Evolutionary conservation across 139 green algal species (phyloP).

Genomic region (Chlorella sorokiniana): DNA sequence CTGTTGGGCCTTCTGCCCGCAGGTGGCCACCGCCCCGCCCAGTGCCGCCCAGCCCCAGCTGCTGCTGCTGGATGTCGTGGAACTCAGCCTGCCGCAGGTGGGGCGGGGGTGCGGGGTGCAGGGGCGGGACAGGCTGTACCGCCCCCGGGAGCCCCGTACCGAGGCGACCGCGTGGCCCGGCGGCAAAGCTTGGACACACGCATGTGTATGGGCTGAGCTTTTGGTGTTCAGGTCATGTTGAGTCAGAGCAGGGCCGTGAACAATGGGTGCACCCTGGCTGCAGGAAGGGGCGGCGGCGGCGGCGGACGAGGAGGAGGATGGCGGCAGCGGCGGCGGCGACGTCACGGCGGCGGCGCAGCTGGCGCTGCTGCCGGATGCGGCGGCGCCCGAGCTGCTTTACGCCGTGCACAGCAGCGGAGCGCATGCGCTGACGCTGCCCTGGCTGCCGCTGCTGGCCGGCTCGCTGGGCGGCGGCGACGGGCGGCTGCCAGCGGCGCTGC

Average conservation of each 20-base stretch:
- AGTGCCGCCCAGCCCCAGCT: not conserved
- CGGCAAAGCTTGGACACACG: too few relatives aligned
- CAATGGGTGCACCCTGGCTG: too few relatives aligned
- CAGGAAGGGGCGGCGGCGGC: not conserved
- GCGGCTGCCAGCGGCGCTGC: slow-evolving; percentile 11
- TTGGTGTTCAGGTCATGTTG: too few relatives aligned
- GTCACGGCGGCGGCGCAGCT: not conserved
- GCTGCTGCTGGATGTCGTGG: slow-evolving; percentile 35
- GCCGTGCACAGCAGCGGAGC: slow-evolving; percentile 23
- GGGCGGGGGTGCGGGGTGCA: too few relatives aligned
- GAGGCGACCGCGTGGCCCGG: too few relatives aligned
- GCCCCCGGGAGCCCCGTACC: too few relatives aligned
- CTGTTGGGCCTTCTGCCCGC: too few relatives aligned
- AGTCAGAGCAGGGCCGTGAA: too few relatives aligned
- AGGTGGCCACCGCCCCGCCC: not conserved
- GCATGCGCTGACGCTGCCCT: slow-evolving; percentile 34
- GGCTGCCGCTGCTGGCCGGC: slow-evolving; percentile 46
- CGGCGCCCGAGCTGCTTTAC: slow-evolving; percentile 41
- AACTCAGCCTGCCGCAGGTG: not conserved
- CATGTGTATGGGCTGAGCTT: too few relatives aligned
- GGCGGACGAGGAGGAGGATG: slow-evolving; percentile 3
- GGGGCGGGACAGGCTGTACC: too few relatives aligned
- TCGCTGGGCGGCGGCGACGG: not conserved
- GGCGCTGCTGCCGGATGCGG: slow-evolving; percentile 24
- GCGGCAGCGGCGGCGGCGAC: not conserved